Evolutionary conservation across 208 protist species (phyloP), one percentile per base, ranked within the genome.

Genomic region (Plasmodiophora brassicae): DNA sequence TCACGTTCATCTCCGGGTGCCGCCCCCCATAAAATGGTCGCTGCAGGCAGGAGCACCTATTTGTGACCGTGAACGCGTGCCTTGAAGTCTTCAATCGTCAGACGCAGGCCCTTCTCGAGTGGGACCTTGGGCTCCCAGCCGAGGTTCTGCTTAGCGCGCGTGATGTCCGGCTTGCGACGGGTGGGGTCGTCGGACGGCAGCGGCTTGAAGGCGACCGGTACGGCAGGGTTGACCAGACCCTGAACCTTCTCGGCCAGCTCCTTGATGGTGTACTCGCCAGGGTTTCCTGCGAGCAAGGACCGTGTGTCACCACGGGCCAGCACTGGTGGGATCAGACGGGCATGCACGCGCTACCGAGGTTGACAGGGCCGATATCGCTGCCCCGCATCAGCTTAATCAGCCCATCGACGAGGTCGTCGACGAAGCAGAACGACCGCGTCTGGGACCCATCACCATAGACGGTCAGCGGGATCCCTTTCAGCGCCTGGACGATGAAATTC

Each of bases 401-500:
- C 14, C 90, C 91, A 50, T 28, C 0, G 10, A 90, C 86, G 35
- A 84, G 71, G 50, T 91, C 90, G 36, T 87, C 89, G 22, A 91
- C 57, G 41, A 84, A 91, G 71, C 95, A 94, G 91, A 97, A 97
- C 53, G 92, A 94, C 54, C 96, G 93, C 0, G 96, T 97, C 85
- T 97, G 94, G 60, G 93, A 85, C 0, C 96, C 96, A 53, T 93
- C 92, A 45, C 96, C 96, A 87, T 97, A 97, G 41, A 98, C 91
- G n/a, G 95, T 97, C 72, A 98, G 94, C 88, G 93, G 87, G 38
- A 94, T 50, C 0, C 92, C 94, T 0, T 91, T 87, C 0, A 93
- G 46, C 14, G 91, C 91, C 89, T 94, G 95, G 46, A 95, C 45
- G n/a, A 98, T 93, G 89, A 98, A 97, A 91, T 98, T 98, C 85